phyloP scores from a whole-genome alignment of 2,329 filamentous ascomycete genomes.

The Periconia sp. region DNA sequence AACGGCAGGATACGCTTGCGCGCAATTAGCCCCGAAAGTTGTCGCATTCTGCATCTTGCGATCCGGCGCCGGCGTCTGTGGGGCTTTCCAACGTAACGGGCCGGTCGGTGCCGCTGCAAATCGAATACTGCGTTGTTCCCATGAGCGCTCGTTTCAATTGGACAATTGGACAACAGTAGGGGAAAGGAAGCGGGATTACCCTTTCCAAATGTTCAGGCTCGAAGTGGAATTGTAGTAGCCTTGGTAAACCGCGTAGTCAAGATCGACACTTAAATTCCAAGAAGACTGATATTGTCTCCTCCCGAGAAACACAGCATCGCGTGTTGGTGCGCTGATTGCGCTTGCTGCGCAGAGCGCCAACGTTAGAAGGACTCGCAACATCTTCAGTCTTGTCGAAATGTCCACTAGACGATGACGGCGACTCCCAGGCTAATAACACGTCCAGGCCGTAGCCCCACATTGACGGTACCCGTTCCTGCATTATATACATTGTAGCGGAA shows the following conservation, averaged over 20 bases:
- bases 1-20: constrained; percentile 16
- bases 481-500: too few species aligned
- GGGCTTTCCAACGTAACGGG: constrained; percentile 22
- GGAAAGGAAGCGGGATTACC: constrained; percentile 11
- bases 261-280: constrained; percentile 18
- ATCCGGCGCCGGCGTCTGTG: constrained; percentile 16
- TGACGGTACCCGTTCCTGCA: too few species aligned
- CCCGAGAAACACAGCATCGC: too few species aligned
- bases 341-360: too few species aligned
- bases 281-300: too few species aligned
- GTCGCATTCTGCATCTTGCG: constrained; percentile 15
- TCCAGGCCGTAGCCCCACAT: too few species aligned
- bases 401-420: too few species aligned
- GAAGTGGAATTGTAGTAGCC: constrained; percentile 20
- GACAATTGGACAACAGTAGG: background rate
- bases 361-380: too few species aligned
- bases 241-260: constrained; percentile 29
- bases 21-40: constrained; percentile 19
- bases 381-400: too few species aligned
- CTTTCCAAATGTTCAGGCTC: constrained; percentile 30
- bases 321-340: too few species aligned
- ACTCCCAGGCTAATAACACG: too few species aligned
- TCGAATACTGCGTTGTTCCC: constrained; percentile 20
- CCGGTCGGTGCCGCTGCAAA: constrained; percentile 26
- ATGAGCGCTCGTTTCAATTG: background rate